A percentile compares a stretch with the other conserved stretches of the same genome.
These are phyloP conservation scores for Colletotrichum coccodes DNA, from an alignment of 2,329 filamentous ascomycete species.

Conservation along the genomic window DNA sequence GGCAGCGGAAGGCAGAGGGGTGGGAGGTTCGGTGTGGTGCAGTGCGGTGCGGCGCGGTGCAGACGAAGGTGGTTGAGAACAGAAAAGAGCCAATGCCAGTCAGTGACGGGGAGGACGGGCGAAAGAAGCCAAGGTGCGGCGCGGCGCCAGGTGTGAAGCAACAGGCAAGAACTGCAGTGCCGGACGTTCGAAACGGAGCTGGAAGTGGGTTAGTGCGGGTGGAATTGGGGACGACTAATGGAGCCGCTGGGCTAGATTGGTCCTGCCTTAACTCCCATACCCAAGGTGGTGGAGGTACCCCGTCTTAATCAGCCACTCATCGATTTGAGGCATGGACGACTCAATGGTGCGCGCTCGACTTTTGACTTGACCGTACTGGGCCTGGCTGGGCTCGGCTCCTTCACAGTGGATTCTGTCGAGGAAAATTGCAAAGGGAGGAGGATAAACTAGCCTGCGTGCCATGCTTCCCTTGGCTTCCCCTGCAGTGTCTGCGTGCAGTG, in stretches of 20 bases:
- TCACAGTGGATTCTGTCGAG: background rate
- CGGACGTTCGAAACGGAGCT: slow-evolving; percentile 7
- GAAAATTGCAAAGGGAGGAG: background rate
- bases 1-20: too few relatives aligned
- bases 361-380: background rate
- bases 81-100: background rate
- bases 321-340: background rate
- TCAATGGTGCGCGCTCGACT: background rate
- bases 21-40: too few relatives aligned
- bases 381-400: background rate
- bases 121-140: background rate
- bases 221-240: too few relatives aligned
- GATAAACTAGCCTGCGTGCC: background rate
- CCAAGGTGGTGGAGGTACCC: background rate
- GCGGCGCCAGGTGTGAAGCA: background rate
- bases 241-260: too few relatives aligned
- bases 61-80: background rate
- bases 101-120: background rate
- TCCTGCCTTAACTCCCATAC: background rate
- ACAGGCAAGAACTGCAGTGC: background rate
- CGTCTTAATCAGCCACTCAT: background rate
- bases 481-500: background rate
- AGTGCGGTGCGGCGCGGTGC: too few relatives aligned
- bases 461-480: background rate
- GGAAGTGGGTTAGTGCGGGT: background rate